Conservation (phyloP, 495 filamentous ascomycete genomes). For the Aspergillus nanangensis region DNA sequence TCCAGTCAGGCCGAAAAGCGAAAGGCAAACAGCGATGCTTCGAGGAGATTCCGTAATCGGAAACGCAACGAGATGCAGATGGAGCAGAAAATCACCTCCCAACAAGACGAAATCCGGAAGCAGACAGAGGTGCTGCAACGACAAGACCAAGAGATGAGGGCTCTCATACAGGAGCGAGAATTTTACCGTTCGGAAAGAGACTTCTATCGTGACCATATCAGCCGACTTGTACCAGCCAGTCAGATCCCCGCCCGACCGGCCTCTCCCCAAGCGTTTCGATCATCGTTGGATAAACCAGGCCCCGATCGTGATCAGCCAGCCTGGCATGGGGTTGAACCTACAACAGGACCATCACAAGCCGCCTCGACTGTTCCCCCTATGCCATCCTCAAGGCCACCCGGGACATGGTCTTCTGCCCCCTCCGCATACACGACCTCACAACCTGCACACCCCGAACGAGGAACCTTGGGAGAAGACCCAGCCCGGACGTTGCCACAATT, state of each 20-base stretch:
- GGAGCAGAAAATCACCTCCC: conserved; percentile 50
- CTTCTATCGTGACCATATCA: conserved; percentile 60
- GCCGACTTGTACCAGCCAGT: conserved; percentile 43
- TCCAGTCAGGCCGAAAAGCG: conserved; percentile 86
- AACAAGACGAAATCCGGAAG: conserved; percentile 56
- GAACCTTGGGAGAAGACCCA: conserved; percentile 7
- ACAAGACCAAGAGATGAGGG: conserved; percentile 55
- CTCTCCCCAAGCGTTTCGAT: conserved; percentile 27
- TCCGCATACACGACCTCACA: conserved; percentile 7
- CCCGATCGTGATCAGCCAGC: conserved; percentile 2
- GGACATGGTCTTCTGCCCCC: conserved; percentile 7
- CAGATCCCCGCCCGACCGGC: conserved; percentile 37
- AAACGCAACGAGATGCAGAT: conserved; percentile 86
- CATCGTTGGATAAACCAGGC: conserved; percentile 5
- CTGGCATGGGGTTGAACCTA: conserved; percentile 9
- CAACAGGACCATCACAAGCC: conserved; percentile 1
- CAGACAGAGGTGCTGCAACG: conserved; percentile 49
- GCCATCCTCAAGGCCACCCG: conserved; percentile 5
- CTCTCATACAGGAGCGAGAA: conserved; percentile 48
- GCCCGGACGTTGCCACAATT: conserved; percentile 8
- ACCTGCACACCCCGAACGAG: background rate
- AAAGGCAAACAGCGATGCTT: conserved; percentile 90
- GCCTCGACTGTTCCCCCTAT: conserved; percentile 3
- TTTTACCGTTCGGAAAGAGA: conserved; percentile 58
- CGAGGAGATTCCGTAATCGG: conserved; percentile 80